phyloP scores from a whole-genome alignment of 1,284 basidiomycete genomes.

The Takashimella tepidaria region DNA sequence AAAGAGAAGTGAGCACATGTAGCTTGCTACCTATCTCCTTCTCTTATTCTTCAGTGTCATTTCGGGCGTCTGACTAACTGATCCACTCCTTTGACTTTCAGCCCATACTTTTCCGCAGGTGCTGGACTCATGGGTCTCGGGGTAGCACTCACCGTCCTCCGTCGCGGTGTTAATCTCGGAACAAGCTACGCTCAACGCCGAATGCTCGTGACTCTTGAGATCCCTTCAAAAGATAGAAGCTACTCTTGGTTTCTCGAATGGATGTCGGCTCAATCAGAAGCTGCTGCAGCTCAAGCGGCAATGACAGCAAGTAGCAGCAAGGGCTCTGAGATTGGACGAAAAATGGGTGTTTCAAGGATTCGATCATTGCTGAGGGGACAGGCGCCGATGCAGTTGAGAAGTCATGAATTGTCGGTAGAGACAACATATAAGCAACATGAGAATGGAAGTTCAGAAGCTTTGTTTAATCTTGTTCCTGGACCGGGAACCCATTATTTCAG shows the following conservation, averaged over 20 bases:
- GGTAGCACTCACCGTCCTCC: conserved; percentile 68
- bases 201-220: conserved; percentile 90
- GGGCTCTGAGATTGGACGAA: no score
- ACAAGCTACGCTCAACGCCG: conserved; percentile 75
- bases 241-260: conserved; percentile 98
- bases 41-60: no score
- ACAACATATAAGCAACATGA: conserved; percentile 80
- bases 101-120: conserved; percentile 92
- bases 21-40: no score
- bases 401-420: conserved; percentile 92
- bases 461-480: conserved; percentile 91
- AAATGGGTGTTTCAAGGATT: no score
- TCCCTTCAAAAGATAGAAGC: conserved; percentile 89
- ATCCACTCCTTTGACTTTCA: conserved; percentile 49
- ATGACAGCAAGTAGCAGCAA: no score
- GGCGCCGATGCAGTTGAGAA: conserved; percentile 58
- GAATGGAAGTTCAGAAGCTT: conserved; percentile 78
- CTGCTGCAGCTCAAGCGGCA: background rate
- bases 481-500: conserved; percentile 92
- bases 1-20: conserved; percentile 6
- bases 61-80: no score
- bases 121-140: conserved; percentile 93
- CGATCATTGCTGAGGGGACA: conserved; percentile 24
- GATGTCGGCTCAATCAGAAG: conserved; percentile 61
- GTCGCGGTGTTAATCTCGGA: conserved; percentile 65